These are phyloP conservation scores for Beauveria pseudobassiana DNA, from an alignment of 2,329 filamentous ascomycete species.

Conservation along the genomic window DNA sequence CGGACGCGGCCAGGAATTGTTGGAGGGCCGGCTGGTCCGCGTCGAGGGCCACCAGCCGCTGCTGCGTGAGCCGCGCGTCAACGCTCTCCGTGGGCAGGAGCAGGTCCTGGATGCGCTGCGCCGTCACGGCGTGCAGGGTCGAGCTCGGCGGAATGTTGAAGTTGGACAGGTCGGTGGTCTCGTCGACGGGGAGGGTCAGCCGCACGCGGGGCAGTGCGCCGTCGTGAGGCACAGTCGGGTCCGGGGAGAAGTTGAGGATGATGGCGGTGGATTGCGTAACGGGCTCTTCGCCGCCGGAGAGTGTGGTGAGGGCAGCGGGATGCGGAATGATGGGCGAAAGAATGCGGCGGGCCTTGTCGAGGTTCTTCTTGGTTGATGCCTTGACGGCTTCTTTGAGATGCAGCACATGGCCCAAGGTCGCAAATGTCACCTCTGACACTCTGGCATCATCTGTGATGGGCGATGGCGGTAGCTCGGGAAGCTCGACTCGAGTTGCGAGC, in stretches of 20 bases:
- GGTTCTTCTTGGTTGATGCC: not conserved
- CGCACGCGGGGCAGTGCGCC: conserved; percentile 19
- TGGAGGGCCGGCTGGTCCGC: conserved; percentile 30
- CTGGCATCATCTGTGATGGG: not conserved
- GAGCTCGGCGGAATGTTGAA: conserved; percentile 23
- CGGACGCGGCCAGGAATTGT: conserved; percentile 36
- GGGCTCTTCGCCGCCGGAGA: conserved; percentile 24
- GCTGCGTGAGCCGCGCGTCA: conserved; percentile 38
- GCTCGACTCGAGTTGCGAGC: not conserved
- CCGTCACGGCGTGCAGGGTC: conserved; percentile 24
- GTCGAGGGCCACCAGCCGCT: conserved; percentile 31
- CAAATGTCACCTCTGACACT: not conserved
- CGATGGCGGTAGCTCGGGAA: not conserved
- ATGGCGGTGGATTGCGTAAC: conserved; percentile 25
- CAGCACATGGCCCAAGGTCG: conserved; percentile 46
- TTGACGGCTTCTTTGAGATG: conserved; percentile 21
- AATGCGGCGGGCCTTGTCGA: conserved; percentile 22
- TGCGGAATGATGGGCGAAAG: conserved; percentile 41
- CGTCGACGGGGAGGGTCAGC: conserved; percentile 24
- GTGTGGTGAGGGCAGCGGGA: conserved; percentile 33
- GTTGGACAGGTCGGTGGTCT: conserved; percentile 20
- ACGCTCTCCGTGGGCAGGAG: conserved; percentile 38
- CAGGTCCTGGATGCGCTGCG: conserved; percentile 31
- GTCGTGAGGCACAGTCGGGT: conserved; percentile 13
- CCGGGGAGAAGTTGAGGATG: conserved; percentile 39